These are phyloP conservation scores for Trichoderma citrinoviride DNA, from an alignment of 2,329 filamentous ascomycete genomes.

Conservation along the genomic window DNA sequence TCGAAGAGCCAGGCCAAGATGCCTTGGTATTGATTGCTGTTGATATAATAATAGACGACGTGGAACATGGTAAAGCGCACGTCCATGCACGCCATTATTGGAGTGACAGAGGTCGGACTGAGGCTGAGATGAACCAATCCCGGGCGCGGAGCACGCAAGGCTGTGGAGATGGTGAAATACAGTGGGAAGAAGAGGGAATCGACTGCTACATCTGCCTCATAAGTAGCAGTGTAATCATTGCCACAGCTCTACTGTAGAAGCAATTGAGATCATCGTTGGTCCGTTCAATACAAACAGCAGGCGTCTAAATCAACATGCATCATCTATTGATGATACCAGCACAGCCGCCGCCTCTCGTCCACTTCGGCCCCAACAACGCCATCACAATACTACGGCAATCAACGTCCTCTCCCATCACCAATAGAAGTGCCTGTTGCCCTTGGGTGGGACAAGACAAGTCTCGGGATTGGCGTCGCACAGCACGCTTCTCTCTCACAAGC, in stretches of 20 bases:
- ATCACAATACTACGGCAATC: too few relatives aligned
- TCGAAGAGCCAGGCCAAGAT: background rate
- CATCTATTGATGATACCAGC: too few relatives aligned
- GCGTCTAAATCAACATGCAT: too few relatives aligned
- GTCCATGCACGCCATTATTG: background rate
- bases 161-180: background rate
- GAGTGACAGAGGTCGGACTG: background rate
- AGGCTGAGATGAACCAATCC: conserved; percentile 2
- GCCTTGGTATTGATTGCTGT: too few relatives aligned
- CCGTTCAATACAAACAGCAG: too few relatives aligned
- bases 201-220: too few relatives aligned
- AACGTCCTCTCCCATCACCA: background rate
- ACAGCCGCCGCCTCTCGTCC: too few relatives aligned
- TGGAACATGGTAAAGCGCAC: background rate
- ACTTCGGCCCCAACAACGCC: too few relatives aligned
- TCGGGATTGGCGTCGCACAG: conserved; percentile 6
- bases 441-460: background rate
- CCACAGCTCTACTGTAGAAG: too few relatives aligned
- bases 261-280: too few relatives aligned
- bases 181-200: background rate
- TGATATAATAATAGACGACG: background rate
- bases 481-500: background rate
- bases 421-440: background rate
- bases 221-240: background rate
- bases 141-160: conserved; percentile 9